These are phyloP conservation scores for Plasmodium vivax DNA, from an alignment of 169 alveolate species.

Conservation along the genomic window DNA sequence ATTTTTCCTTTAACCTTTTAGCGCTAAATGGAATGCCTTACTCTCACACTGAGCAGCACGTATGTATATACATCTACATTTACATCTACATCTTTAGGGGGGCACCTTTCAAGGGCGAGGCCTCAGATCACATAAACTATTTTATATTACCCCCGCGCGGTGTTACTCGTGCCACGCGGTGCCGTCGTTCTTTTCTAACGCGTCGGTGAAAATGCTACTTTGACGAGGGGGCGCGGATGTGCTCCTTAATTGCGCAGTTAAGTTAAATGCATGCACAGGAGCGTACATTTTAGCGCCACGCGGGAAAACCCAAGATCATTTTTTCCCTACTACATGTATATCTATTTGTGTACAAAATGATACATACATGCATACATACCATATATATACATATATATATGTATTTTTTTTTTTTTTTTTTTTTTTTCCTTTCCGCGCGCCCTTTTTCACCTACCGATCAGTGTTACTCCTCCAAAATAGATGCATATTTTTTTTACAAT, in stretches of 20 bases:
- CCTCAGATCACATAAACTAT: not conserved
- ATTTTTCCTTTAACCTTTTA: not conserved
- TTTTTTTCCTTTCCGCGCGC: too few relatives aligned
- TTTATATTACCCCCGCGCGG: not conserved
- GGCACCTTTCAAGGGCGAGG: not conserved
- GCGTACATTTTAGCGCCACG: not conserved
- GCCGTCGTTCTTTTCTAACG: not conserved
- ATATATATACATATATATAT: too few relatives aligned
- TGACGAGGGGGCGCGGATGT: not conserved
- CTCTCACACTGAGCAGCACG: not conserved
- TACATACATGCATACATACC: too few relatives aligned
- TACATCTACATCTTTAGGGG: not conserved
- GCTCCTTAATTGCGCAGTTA: not conserved
- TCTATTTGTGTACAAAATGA: not conserved
- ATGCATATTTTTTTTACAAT: too few relatives aligned
- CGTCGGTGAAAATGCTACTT: not conserved
- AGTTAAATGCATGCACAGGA: not conserved
- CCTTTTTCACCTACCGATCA: too few relatives aligned
- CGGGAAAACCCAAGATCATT: not conserved
- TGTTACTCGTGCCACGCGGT: not conserved
- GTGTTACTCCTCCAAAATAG: too few relatives aligned
- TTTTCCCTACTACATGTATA: too few relatives aligned
- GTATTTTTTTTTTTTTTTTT: too few relatives aligned
- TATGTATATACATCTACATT: too few relatives aligned
- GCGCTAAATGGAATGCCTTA: not conserved